A percentile compares a stretch with the other conserved stretches of the same genome.
Conservation (phyloP, 1,139 yeast genomes). For the Debaryomyces subglobosus region DNA sequence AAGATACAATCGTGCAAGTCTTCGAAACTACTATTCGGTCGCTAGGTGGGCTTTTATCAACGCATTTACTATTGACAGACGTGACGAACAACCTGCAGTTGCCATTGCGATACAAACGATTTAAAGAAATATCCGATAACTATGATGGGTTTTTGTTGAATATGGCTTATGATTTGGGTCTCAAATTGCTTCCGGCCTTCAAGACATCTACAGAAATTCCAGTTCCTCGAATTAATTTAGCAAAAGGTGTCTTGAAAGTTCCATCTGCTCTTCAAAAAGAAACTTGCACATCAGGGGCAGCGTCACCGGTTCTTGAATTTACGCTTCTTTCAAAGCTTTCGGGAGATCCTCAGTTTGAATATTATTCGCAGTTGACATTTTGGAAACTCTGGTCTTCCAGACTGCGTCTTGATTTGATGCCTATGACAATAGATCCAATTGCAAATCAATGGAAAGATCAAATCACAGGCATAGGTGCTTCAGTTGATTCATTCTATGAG, state of each 20-base stretch:
- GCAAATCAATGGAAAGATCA: slow-evolving; percentile 60
- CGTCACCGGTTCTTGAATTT: slow-evolving; percentile 80
- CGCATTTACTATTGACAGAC: slow-evolving; percentile 70
- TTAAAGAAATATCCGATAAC: slow-evolving; percentile 24
- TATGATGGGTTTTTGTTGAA: slow-evolving; percentile 73
- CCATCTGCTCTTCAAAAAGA: slow-evolving; percentile 52
- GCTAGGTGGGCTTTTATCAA: slow-evolving; percentile 75
- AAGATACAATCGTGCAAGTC: slow-evolving; percentile 77
- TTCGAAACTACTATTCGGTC: slow-evolving; percentile 84
- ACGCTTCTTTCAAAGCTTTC: slow-evolving; percentile 73
- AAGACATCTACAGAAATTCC: slow-evolving; percentile 66
- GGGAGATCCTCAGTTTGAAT: slow-evolving; percentile 71
- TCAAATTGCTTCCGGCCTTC: slow-evolving; percentile 67
- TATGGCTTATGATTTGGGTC: slow-evolving; percentile 75
- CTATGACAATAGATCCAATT: slow-evolving; percentile 74
- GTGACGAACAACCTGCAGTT: slow-evolving; percentile 32
- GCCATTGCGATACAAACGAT: slow-evolving; percentile 13
- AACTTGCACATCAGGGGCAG: slow-evolving; percentile 87
- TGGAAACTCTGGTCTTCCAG: slow-evolving; percentile 72
- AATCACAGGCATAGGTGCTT: slow-evolving; percentile 85
- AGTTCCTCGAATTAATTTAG: slow-evolving; percentile 69
- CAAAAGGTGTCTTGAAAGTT: slow-evolving; percentile 49
- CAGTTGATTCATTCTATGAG: slow-evolving; percentile 91
- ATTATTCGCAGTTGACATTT: slow-evolving; percentile 63
- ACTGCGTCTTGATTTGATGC: slow-evolving; percentile 64